These are phyloP conservation scores for Lolium perenne DNA, from an alignment of 176 grass and related monocot species.

Conservation along the genomic window DNA sequence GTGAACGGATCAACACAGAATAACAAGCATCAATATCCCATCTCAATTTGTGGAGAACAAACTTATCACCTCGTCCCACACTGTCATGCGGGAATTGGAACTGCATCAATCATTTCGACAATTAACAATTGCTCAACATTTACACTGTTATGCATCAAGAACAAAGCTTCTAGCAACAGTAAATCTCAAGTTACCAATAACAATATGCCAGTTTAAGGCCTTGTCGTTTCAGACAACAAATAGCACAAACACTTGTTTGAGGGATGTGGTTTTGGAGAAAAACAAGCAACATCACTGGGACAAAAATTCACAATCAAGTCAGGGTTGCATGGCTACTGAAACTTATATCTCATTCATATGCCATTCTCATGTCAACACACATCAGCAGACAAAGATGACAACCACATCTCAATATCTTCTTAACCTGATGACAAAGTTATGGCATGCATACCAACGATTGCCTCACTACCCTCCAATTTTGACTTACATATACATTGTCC, in stretches of 20 bases:
- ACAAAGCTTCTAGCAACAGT: background rate
- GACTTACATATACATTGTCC: slow-evolving; percentile 45
- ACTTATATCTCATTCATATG: background rate
- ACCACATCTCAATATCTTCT: background rate
- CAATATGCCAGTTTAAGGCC: background rate
- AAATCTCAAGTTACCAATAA: background rate
- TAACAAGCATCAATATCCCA: background rate
- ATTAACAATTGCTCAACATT: background rate
- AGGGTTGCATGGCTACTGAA: background rate
- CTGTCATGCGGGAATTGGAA: background rate
- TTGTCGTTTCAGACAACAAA: background rate
- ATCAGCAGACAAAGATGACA: background rate
- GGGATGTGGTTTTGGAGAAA: background rate
- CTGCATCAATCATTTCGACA: background rate
- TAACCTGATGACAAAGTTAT: background rate
- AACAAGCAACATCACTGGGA: background rate
- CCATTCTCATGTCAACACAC: background rate
- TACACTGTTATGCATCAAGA: background rate
- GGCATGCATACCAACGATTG: background rate
- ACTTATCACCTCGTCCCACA: background rate
- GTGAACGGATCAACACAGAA: background rate
- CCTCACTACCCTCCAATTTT: slow-evolving; percentile 1
- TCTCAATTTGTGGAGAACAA: background rate
- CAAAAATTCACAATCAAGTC: background rate
- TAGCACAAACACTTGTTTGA: background rate